Evolutionary conservation across 441 rosid genomes (phyloP).

Genomic region (Eutrema salsugineum): DNA sequence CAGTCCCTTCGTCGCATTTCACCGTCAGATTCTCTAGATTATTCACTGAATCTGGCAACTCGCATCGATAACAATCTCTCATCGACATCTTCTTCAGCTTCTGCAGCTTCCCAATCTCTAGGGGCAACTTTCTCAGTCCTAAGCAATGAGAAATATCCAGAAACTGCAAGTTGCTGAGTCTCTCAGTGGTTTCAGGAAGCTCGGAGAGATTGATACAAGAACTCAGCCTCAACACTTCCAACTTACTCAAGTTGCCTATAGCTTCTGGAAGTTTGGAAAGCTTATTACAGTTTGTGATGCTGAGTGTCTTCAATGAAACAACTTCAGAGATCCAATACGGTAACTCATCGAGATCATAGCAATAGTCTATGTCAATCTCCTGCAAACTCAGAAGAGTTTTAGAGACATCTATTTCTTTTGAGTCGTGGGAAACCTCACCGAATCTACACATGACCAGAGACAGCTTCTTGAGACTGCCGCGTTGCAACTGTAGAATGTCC

Average conservation of each 20-base stretch:
- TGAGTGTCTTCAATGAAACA: constrained; percentile 40
- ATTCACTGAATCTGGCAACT: constrained; percentile 29
- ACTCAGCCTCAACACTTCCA: constrained; percentile 44
- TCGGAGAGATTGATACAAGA: constrained; percentile 46
- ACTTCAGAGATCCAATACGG: constrained; percentile 42
- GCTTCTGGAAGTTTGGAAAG: constrained; percentile 43
- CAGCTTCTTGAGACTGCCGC: constrained; percentile 40
- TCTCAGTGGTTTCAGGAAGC: constrained; percentile 42
- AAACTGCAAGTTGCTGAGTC: constrained; percentile 32
- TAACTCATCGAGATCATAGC: constrained; percentile 50
- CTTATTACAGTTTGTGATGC: constrained; percentile 64
- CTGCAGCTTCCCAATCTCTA: constrained; percentile 38
- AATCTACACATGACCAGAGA: constrained; percentile 59
- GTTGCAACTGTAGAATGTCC: not conserved
- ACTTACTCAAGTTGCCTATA: constrained; percentile 39
- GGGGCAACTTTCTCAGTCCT: constrained; percentile 36
- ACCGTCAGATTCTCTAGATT: constrained; percentile 39
- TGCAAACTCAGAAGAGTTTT: constrained; percentile 38
- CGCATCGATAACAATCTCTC: constrained; percentile 36
- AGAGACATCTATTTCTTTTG: constrained; percentile 1
- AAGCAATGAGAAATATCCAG: constrained; percentile 56
- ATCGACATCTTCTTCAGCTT: constrained; percentile 39
- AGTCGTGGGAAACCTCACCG: constrained; percentile 27
- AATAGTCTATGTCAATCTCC: constrained; percentile 59
- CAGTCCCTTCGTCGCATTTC: constrained; percentile 44